Evolutionary conservation across 2,329 filamentous ascomycete species (phyloP).

Genomic region (Seiridium unicorne): DNA sequence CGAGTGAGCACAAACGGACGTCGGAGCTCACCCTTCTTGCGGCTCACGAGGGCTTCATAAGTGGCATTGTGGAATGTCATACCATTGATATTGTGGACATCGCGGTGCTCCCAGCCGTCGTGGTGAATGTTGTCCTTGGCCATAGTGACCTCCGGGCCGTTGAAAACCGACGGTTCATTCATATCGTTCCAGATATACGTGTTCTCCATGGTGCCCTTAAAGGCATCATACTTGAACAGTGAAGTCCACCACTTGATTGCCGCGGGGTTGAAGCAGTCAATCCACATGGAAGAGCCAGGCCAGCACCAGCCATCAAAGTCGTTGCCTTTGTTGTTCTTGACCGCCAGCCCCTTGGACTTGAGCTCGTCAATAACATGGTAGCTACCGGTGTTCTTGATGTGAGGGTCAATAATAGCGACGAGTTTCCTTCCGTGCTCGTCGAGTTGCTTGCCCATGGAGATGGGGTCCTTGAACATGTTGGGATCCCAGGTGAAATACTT

Average conservation of each 20-base stretch:
- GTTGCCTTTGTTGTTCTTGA: constrained; percentile 85
- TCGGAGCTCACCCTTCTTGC: constrained; percentile 80
- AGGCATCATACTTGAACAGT: constrained; percentile 83
- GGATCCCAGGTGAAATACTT: constrained; percentile 99
- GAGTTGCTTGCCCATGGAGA: constrained; percentile 84
- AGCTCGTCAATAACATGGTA: constrained; percentile 79
- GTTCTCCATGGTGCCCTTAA: constrained; percentile 83
- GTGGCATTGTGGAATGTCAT: constrained; percentile 96
- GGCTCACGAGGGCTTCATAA: constrained; percentile 77
- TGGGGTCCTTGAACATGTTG: constrained; percentile 81
- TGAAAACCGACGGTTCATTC: constrained; percentile 99
- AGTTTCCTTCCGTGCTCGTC: constrained; percentile 84
- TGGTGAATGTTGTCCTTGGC: constrained; percentile 95
- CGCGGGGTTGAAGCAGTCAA: constrained; percentile 94
- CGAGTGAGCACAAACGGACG: constrained; percentile 92
- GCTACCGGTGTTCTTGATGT: constrained; percentile 87
- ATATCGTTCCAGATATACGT: constrained; percentile 99
- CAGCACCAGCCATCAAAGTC: constrained; percentile 98
- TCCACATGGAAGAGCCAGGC: constrained; percentile 95
- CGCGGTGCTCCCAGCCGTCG: constrained; percentile 92
- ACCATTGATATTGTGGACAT: constrained; percentile 93
- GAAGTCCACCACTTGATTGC: constrained; percentile 87
- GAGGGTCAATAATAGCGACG: constrained; percentile 92
- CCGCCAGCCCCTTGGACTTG: constrained; percentile 78
- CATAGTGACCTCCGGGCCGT: constrained; percentile 97